Percentiles rank a stretch among this genome's conserved stretches.
phyloP scores from a whole-genome alignment of 208 protist genomes.

The Crithidia thermophila region DNA sequence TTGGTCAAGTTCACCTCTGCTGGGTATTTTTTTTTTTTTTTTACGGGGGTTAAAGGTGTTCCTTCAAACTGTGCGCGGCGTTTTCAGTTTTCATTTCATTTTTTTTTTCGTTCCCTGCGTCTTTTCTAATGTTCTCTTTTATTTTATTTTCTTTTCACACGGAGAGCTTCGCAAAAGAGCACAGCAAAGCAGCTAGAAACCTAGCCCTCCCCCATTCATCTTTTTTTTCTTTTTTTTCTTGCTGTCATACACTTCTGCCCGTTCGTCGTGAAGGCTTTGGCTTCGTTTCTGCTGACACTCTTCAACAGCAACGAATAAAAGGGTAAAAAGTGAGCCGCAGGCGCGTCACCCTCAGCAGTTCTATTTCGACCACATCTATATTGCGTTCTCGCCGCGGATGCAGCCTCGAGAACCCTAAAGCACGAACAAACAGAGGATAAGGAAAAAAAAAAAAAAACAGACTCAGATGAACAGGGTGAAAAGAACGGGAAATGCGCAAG shows the following conservation, averaged over 20 bases:
- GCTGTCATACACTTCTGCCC: too few relatives aligned
- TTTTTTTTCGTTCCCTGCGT: neutral
- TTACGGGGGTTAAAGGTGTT: too few relatives aligned
- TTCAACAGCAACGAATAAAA: too few relatives aligned
- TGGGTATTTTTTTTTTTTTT: too few relatives aligned
- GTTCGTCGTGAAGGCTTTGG: too few relatives aligned
- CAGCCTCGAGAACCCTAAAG: slow-evolving; percentile 3
- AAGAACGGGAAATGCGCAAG: neutral
- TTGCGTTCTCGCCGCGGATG: neutral
- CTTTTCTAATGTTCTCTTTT: neutral
- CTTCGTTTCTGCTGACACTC: too few relatives aligned
- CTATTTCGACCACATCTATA: too few relatives aligned
- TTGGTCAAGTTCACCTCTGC: slow-evolving; percentile 16
- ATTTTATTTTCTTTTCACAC: neutral
- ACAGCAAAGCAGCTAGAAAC: slow-evolving; percentile 6
- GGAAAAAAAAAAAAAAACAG: slow-evolving; percentile 1
- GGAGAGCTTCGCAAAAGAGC: slow-evolving; percentile 12
- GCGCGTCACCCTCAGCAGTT: slow-evolving; percentile 17
- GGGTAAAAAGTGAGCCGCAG: too few relatives aligned
- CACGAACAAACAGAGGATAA: slow-evolving; percentile 15
- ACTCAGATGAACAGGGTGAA: neutral
- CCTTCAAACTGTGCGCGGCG: slow-evolving; percentile 2
- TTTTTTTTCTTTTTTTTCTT: neutral
- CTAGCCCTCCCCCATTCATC: neutral
- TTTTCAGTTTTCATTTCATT: neutral